Base-by-base conservation (phyloP, 345 rosid species). In the Camelina hispida region DNA sequence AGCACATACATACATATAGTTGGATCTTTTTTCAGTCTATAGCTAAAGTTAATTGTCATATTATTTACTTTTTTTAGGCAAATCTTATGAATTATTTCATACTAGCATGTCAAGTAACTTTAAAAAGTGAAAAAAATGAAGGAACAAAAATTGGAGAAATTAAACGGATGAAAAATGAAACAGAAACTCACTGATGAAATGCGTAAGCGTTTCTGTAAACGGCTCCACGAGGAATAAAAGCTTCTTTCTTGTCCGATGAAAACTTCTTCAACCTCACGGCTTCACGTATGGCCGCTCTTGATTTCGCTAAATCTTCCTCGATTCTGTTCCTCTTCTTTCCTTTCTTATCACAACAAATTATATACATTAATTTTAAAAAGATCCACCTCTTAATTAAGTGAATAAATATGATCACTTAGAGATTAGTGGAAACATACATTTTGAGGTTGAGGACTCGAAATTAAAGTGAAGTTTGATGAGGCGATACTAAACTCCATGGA, bases 151-250 rank as follows among this genome's bases (percentile, higher is more conserved):
- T 35, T n/a, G 1, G 4, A n/a, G 30, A 28, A 75, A 20, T 20
- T 20, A 20, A 75, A 67, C 38, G 54, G 25, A 73, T 10, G 58
- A 52, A 34, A 20, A 60, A 11, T 0, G 22, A 28, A 20, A 47
- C 1, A 46, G 71, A 40, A 66, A 75, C 88, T 75, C 74, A 85
- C 91, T 83, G 89, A 70, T 85, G 86, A 79, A 89, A 87, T 47
- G 89, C 86, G 22, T 77, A 81, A 13, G 85, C 66, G 69, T 89
- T 87, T 70, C 88, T 75, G 76, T 89, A 87, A 34, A 83, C 74
- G 46, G 54, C 57, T 46, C 88, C 88, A 77, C 77, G 83, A 60
- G 89, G 91, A 37, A 84, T 12, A 74, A 81, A 84, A 10, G 54
- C 25, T 56, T 81, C 79, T 14, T 83, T 60, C 9, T 77, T 72